These are phyloP conservation scores for Dalechampia spathulata DNA, from an alignment of 441 rosid genomes.

Conservation along the genomic window DNA sequence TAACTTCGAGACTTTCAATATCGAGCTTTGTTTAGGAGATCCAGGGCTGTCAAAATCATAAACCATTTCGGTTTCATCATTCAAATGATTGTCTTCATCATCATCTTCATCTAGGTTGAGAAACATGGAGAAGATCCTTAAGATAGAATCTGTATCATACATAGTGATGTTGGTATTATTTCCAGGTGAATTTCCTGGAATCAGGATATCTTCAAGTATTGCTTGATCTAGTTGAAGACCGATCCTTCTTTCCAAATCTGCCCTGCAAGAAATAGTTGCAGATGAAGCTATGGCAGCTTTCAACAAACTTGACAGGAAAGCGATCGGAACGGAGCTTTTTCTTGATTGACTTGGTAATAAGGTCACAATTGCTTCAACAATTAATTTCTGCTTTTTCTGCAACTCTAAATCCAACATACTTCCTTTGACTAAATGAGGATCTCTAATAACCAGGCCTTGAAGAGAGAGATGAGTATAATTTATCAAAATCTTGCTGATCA, in stretches of 20 bases:
- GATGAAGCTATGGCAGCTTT: conserved; percentile 67
- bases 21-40: conserved; percentile 89
- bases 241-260: conserved; percentile 78
- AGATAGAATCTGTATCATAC: conserved; percentile 76
- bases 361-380: conserved; percentile 65
- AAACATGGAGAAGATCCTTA: conserved; percentile 80
- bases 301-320: conserved; percentile 80
- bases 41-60: conserved; percentile 89
- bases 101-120: conserved; percentile 83
- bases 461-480: conserved; percentile 74
- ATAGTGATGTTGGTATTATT: conserved; percentile 38
- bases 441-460: conserved; percentile 60
- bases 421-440: conserved; percentile 54
- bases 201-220: conserved; percentile 83
- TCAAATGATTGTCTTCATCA: conserved; percentile 42
- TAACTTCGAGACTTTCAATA: conserved; percentile 79
- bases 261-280: conserved; percentile 51
- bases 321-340: conserved; percentile 80
- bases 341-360: conserved; percentile 82
- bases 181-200: conserved; percentile 60
- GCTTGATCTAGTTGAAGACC: conserved; percentile 95
- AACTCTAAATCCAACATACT: conserved; percentile 46
- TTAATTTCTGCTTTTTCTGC: conserved; percentile 67
- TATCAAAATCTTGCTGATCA: conserved; percentile 86
- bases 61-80: conserved; percentile 79